Evolutionary conservation across 306 rosid genomes (phyloP).

Genomic region (Begonia fuchsioides): DNA sequence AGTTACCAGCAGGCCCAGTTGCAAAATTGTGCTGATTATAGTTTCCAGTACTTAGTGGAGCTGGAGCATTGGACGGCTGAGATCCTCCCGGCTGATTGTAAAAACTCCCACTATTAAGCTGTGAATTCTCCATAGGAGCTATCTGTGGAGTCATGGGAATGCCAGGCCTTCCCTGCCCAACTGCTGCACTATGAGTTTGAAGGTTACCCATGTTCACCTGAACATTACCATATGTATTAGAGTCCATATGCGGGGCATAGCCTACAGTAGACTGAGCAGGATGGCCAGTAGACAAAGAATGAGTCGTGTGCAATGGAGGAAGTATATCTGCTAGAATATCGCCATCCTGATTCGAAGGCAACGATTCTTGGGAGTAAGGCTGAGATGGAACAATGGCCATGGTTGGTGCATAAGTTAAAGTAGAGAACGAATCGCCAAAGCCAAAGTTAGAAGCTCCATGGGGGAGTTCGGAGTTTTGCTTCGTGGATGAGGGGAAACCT

Average conservation of each 20-base stretch:
- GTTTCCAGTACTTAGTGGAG: slow-evolving; percentile 39
- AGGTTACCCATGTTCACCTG: slow-evolving; percentile 36
- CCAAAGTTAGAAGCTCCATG: slow-evolving; percentile 37
- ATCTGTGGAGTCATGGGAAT: slow-evolving; percentile 7
- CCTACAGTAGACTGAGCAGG: slow-evolving; percentile 6
- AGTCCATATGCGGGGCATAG: slow-evolving; percentile 30
- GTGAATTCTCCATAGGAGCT: slow-evolving; percentile 3
- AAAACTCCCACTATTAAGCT: slow-evolving; percentile 17
- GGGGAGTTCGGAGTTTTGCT: slow-evolving; percentile 1
- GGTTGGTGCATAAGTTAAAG: slow-evolving; percentile 32
- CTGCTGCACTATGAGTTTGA: slow-evolving; percentile 44
- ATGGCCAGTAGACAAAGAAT: slow-evolving; percentile 13
- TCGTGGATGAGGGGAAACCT: slow-evolving; percentile 5
- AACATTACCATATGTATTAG: slow-evolving; percentile 33
- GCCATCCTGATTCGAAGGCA: slow-evolving; percentile 31
- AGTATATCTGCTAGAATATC: slow-evolving; percentile 80
- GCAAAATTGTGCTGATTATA: slow-evolving; percentile 22
- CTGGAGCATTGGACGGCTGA: slow-evolving; percentile 20
- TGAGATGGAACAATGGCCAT: slow-evolving; percentile 22
- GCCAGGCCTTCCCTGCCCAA: slow-evolving; percentile 26
- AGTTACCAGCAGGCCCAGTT: slow-evolving; percentile 24
- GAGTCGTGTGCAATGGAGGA: slow-evolving; percentile 29
- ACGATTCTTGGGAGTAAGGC: slow-evolving; percentile 33
- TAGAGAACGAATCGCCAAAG: slow-evolving; percentile 50
- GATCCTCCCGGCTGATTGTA: slow-evolving; percentile 41